Conservation (phyloP, 129 eudicot species). For the Heracleum sosnowskyi region DNA sequence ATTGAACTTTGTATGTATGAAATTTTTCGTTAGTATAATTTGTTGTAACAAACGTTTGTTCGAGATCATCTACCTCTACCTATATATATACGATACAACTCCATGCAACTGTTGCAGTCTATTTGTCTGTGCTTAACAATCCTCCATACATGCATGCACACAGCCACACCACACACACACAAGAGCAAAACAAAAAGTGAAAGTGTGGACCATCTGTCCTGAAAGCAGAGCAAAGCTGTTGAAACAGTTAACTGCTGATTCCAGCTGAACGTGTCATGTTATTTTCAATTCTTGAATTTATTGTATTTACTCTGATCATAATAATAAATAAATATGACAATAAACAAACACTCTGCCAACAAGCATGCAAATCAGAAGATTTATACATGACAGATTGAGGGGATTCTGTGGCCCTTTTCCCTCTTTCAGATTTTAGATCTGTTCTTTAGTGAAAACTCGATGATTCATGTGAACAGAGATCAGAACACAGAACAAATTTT, state of each 20-base stretch:
- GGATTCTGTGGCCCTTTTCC: constrained; percentile 8
- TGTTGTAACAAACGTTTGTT: too few species aligned
- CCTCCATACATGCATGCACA: constrained; percentile 3
- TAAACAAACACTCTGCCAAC: constrained; percentile 12
- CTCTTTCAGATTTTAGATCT: constrained; percentile 1
- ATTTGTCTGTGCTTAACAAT: neutral
- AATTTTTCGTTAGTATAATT: too few species aligned
- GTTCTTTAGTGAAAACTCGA: constrained; percentile 20
- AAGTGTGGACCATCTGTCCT: constrained; percentile 12
- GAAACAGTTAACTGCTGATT: constrained; percentile 9
- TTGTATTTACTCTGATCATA: neutral
- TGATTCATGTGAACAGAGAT: constrained; percentile 20
- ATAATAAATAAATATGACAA: neutral
- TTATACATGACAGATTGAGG: constrained; percentile 9
- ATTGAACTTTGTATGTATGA: too few species aligned
- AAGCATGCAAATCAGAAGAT: constrained; percentile 22
- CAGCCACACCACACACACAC: neutral
- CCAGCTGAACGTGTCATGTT: constrained; percentile 12
- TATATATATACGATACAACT: too few species aligned
- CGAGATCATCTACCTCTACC: too few species aligned
- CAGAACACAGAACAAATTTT: constrained; percentile 17
- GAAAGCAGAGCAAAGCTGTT: constrained; percentile 10
- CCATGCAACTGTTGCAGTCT: constrained; percentile 1
- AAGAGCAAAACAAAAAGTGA: neutral
- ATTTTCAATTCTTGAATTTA: constrained; percentile 9